Percentiles rank a stretch among this genome's conserved stretches.
phyloP scores from a whole-genome alignment of 2,329 filamentous ascomycete species.

The Xylariaceae sp. region DNA sequence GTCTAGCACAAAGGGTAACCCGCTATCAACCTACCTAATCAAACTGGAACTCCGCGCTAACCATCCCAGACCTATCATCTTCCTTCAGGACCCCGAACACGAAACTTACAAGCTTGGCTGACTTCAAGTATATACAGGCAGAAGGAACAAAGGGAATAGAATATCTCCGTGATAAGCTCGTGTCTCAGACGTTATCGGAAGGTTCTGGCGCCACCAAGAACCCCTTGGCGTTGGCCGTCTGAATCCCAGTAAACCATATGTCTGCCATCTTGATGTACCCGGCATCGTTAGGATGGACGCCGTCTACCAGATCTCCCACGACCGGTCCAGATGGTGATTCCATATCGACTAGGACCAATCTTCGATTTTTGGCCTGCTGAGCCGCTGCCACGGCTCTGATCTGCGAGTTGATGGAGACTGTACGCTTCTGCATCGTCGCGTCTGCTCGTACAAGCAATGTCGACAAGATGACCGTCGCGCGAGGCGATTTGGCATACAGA shows the following conservation, averaged over 20 bases:
- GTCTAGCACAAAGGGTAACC: too few relatives aligned
- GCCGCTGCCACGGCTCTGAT: conserved; percentile 22
- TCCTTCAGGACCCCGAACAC: too few relatives aligned
- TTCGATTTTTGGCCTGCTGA: conserved; percentile 21
- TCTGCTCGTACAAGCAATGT: conserved; percentile 33
- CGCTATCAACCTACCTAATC: too few relatives aligned
- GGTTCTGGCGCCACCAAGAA: conserved; percentile 21
- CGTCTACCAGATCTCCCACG: conserved; percentile 31
- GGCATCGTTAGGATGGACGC: conserved; percentile 33
- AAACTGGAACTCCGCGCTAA: too few relatives aligned
- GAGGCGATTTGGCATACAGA: conserved; percentile 29
- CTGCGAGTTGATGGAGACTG: conserved; percentile 30
- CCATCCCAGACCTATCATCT: too few relatives aligned
- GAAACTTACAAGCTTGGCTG: too few relatives aligned
- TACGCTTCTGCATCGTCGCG: conserved; percentile 20
- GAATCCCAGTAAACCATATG: conserved; percentile 31
- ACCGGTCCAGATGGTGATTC: conserved; percentile 27
- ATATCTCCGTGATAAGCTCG: too few relatives aligned
- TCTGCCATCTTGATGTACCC: conserved; percentile 38
- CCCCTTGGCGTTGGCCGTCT: conserved; percentile 23
- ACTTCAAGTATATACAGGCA: too few relatives aligned
- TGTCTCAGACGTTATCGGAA: too few relatives aligned
- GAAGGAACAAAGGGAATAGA: too few relatives aligned
- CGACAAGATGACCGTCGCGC: conserved; percentile 34
- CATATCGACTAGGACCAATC: conserved; percentile 35